A percentile compares a stretch with the other conserved stretches of the same genome.
Conservation (phyloP, 1,284 basidiomycete species). For the Wallemia ichthyophaga region DNA sequence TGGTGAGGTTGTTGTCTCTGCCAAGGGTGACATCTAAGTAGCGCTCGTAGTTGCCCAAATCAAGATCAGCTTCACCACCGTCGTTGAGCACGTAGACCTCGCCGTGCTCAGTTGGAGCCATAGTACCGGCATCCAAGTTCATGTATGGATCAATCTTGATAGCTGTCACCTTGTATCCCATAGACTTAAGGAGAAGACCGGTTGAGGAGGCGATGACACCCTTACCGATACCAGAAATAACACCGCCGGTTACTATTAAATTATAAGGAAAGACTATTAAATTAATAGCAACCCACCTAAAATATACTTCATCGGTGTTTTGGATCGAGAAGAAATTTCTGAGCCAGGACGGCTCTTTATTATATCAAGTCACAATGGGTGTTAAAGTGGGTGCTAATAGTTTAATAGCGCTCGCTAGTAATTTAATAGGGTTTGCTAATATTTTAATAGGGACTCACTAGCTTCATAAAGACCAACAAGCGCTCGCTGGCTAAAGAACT, state of each 20-base stretch:
- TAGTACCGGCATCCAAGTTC: slow-evolving; percentile 99
- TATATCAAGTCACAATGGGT: background rate
- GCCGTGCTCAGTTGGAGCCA: slow-evolving; percentile 94
- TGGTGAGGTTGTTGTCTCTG: slow-evolving; percentile 91
- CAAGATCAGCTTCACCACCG: slow-evolving; percentile 90
- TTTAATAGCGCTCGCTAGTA: background rate
- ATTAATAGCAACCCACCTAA: background rate
- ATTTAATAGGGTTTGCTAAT: background rate
- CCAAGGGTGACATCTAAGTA: slow-evolving; percentile 85
- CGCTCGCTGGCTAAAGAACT: background rate
- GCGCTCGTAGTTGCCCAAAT: slow-evolving; percentile 93
- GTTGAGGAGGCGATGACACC: slow-evolving; percentile 56
- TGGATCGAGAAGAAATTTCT: background rate
- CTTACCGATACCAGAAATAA: slow-evolving; percentile 19
- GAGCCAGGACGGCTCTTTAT: background rate
- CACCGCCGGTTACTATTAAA: slow-evolving; percentile 14
- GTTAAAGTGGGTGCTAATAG: background rate
- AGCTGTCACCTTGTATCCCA: slow-evolving; percentile 81
- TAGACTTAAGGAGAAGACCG: slow-evolving; percentile 77
- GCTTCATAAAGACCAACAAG: background rate
- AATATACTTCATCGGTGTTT: background rate
- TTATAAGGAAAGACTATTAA: background rate
- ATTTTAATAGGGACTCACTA: background rate
- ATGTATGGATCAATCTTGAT: slow-evolving; percentile 99
- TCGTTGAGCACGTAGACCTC: slow-evolving; percentile 98